A percentile compares a stretch with the other conserved stretches of the same genome.
Evolutionary conservation across 2,329 filamentous ascomycete genomes (phyloP).

Genomic region (Aspergillus awamori): DNA sequence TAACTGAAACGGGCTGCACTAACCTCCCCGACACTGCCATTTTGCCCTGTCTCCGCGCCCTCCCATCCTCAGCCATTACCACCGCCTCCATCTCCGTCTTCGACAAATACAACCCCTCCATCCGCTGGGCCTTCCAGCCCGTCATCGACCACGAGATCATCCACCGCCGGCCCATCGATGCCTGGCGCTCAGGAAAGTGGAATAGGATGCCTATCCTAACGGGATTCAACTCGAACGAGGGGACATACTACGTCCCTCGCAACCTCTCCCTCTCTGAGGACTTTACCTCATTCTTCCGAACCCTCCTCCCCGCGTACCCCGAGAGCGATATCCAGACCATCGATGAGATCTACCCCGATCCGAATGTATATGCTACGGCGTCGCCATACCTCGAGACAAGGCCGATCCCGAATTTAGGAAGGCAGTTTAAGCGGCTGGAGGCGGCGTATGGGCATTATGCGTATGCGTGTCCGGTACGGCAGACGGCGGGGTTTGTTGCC

Average conservation of each 20-base stretch:
- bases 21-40: slow-evolving; percentile 31
- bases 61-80: slow-evolving; percentile 40
- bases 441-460: slow-evolving; percentile 55
- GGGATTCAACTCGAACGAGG: slow-evolving; percentile 72
- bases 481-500: slow-evolving; percentile 48
- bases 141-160: slow-evolving; percentile 67
- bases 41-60: slow-evolving; percentile 47
- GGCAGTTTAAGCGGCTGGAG: slow-evolving; percentile 56
- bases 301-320: slow-evolving; percentile 62
- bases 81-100: slow-evolving; percentile 49
- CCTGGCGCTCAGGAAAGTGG: slow-evolving; percentile 58
- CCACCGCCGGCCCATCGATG: slow-evolving; percentile 59
- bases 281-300: slow-evolving; percentile 64
- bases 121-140: slow-evolving; percentile 67
- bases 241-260: slow-evolving; percentile 63
- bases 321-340: slow-evolving; percentile 57
- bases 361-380: slow-evolving; percentile 35
- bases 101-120: slow-evolving; percentile 50
- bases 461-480: slow-evolving; percentile 53
- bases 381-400: slow-evolving; percentile 32
- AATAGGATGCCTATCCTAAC: slow-evolving; percentile 66
- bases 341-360: slow-evolving; percentile 65
- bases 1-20: slow-evolving; percentile 39
- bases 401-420: slow-evolving; percentile 31
- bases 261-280: slow-evolving; percentile 51